Conservation (phyloP, 192 early-diverging fungal species). For the Coemansia sp. region DNA sequence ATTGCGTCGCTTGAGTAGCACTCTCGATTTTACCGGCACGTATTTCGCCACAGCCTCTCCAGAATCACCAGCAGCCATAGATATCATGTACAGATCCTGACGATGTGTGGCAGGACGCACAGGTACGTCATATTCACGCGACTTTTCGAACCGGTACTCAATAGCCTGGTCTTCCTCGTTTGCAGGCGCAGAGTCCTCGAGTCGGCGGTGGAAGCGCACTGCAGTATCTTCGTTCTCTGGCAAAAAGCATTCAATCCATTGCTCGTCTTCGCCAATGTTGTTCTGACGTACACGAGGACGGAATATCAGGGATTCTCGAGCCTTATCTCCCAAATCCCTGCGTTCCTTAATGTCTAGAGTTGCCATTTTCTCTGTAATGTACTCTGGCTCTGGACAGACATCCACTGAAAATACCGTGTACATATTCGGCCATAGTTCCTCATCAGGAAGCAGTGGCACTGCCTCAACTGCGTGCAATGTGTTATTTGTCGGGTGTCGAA, state of each 20-base stretch:
- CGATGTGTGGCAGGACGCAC: conserved; percentile 13
- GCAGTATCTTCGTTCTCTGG: conserved; percentile 32
- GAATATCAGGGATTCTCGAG: conserved; percentile 42
- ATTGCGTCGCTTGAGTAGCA: conserved; percentile 40
- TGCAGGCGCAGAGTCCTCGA: neutral
- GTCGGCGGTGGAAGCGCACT: conserved; percentile 10
- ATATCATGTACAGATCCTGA: conserved; percentile 45
- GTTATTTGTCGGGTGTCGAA: conserved; percentile 48
- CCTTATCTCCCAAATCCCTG: conserved; percentile 19
- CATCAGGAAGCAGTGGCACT: conserved; percentile 39
- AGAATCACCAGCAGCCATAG: neutral
- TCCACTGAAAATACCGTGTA: conserved; percentile 45
- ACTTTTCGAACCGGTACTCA: conserved; percentile 37
- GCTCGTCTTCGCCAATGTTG: conserved; percentile 40
- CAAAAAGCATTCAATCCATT: conserved; percentile 47
- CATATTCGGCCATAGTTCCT: conserved; percentile 34
- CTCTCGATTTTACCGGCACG: conserved; percentile 29
- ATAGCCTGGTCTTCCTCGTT: conserved; percentile 15
- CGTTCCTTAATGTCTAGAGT: conserved; percentile 11
- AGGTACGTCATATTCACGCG: conserved; percentile 41
- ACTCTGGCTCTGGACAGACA: conserved; percentile 41
- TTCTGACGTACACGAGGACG: conserved; percentile 31
- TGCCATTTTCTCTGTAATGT: neutral
- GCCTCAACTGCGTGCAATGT: conserved; percentile 43
- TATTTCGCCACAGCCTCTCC: conserved; percentile 17